Conservation (phyloP, 169 alveolate species). For the Amoebophrya sp. region DNA sequence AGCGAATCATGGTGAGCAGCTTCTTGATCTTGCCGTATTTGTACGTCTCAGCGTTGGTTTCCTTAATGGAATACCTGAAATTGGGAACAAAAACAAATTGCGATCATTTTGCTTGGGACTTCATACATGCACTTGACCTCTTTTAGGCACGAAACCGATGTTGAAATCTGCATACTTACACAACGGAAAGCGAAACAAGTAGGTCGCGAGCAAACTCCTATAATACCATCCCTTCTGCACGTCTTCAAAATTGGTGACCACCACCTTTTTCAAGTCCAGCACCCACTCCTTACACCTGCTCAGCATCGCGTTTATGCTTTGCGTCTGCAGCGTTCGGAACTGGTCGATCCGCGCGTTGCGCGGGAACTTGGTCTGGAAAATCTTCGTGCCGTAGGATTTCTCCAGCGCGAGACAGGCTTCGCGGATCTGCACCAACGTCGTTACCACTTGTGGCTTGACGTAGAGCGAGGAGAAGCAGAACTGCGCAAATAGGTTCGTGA, state of each 20-base stretch:
- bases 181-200: too few relatives aligned
- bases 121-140: too few relatives aligned
- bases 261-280: background rate
- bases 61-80: background rate
- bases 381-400: background rate
- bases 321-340: background rate
- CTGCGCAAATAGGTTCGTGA: background rate
- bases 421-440: background rate
- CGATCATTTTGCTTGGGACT: too few relatives aligned
- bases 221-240: constrained; percentile 10
- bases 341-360: background rate
- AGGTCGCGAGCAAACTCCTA: background rate
- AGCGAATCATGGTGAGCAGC: background rate
- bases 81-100: too few relatives aligned
- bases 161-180: too few relatives aligned
- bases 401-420: background rate
- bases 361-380: background rate
- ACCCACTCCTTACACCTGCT: background rate
- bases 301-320: background rate
- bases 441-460: background rate
- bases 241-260: background rate
- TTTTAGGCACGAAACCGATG: too few relatives aligned
- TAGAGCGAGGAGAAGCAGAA: background rate
- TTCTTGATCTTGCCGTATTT: background rate
- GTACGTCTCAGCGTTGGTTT: background rate